Conservation (phyloP, 139 green algal species). For the Haematococcus lacustris region DNA sequence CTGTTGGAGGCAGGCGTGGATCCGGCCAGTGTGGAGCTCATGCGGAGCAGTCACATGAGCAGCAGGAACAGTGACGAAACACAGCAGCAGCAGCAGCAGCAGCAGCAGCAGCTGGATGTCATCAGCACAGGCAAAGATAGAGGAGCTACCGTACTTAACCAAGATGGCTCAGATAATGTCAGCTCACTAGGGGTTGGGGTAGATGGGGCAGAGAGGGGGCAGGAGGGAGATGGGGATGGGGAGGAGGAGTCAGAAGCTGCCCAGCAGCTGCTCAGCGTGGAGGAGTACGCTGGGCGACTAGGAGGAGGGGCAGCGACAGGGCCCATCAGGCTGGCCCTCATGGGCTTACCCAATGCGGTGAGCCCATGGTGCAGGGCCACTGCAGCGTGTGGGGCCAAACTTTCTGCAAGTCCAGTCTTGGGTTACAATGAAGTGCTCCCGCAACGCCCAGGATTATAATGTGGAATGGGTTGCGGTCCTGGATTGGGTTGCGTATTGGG, state of each 20-base stretch:
- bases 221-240: not conserved
- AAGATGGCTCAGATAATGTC: not conserved
- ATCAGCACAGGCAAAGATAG: not conserved
- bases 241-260: not conserved
- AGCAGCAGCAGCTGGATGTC: constrained; percentile 15
- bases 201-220: not conserved
- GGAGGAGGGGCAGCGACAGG: not conserved
- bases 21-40: not conserved
- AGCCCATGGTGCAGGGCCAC: not conserved
- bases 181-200: not conserved
- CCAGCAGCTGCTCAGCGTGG: not conserved
- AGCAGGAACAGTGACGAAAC: not conserved
- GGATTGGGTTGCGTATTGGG: too few relatives aligned
- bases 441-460: too few relatives aligned
- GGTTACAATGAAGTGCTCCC: too few relatives aligned
- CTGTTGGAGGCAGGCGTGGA: not conserved
- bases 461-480: too few relatives aligned
- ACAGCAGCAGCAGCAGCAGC: too few relatives aligned
- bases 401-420: not conserved
- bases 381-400: not conserved
- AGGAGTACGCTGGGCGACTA: not conserved
- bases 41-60: not conserved
- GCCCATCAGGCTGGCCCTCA: constrained; percentile 54
- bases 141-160: not conserved
- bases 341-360: constrained; percentile 76